phyloP scores from a whole-genome alignment of 345 rosid species.

The Isatis tinctoria region DNA sequence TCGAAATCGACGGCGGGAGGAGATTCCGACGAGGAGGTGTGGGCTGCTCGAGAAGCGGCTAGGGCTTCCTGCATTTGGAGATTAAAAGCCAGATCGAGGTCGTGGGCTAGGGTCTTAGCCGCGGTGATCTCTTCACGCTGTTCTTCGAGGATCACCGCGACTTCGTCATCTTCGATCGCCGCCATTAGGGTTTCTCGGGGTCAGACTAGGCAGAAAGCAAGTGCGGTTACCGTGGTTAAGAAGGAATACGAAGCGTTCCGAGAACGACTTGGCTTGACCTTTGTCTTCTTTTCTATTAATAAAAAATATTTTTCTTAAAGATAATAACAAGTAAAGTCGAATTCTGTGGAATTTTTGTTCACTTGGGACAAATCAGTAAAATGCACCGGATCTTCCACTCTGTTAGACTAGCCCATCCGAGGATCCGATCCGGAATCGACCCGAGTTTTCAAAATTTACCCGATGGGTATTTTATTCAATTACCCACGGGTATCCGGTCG shows the following conservation, averaged over 20 bases:
- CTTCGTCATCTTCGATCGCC: constrained; percentile 19
- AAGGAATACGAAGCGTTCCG: constrained; percentile 10
- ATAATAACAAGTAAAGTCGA: not conserved
- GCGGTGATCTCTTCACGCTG: constrained; percentile 47
- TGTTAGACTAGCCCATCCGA: too few relatives aligned
- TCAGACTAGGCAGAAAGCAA: not conserved
- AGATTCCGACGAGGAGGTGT: constrained; percentile 2
- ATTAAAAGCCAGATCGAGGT: constrained; percentile 52
- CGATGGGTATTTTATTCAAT: too few relatives aligned
- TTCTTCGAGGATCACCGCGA: constrained; percentile 25
- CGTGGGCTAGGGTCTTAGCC: constrained; percentile 43
- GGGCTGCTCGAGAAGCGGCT: constrained; percentile 39
- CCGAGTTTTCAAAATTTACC: too few relatives aligned
- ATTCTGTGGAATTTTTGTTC: not conserved
- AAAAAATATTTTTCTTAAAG: not conserved
- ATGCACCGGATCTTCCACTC: too few relatives aligned
- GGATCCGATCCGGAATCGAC: too few relatives aligned
- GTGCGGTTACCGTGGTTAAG: constrained; percentile 1
- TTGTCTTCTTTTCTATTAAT: not conserved
- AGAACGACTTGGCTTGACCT: not conserved
- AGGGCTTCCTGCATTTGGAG: constrained; percentile 69
- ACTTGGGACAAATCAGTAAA: not conserved
- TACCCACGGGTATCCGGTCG: too few relatives aligned
- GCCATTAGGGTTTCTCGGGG: not conserved
- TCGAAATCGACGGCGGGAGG: not conserved